phyloP scores from a whole-genome alignment of 441 rosid species.

The Flueggea neowawraea region DNA sequence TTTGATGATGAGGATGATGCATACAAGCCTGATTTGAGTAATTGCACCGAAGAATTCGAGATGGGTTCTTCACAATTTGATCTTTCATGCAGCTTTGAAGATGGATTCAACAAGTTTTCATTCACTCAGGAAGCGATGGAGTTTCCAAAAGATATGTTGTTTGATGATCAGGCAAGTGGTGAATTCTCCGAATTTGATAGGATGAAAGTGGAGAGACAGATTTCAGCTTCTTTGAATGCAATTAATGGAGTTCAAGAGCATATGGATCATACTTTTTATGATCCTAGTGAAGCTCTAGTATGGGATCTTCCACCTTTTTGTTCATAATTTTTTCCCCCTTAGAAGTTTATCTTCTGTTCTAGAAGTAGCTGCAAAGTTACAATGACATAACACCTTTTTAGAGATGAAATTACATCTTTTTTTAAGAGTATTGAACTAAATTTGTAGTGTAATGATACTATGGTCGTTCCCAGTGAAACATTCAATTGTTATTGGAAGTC shows the following conservation, averaged over 20 bases:
- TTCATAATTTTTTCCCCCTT: slow-evolving; percentile 22
- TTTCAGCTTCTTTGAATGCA: slow-evolving; percentile 68
- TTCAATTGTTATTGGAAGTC: too few relatives aligned
- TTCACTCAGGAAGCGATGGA: slow-evolving; percentile 43
- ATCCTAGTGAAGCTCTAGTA: slow-evolving; percentile 41
- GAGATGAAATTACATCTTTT: neutral
- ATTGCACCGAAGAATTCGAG: slow-evolving; percentile 30
- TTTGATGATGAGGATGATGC: slow-evolving; percentile 50
- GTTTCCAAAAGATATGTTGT: slow-evolving; percentile 26
- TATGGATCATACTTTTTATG: slow-evolving; percentile 40
- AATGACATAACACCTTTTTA: slow-evolving; percentile 6
- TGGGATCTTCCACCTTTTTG: slow-evolving; percentile 77
- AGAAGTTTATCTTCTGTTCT: neutral
- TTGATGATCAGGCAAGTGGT: slow-evolving; percentile 15
- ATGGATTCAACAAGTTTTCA: slow-evolving; percentile 43
- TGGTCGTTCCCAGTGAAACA: too few relatives aligned
- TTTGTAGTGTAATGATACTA: slow-evolving; percentile 4
- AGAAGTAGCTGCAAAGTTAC: slow-evolving; percentile 6
- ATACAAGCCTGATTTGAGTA: slow-evolving; percentile 62
- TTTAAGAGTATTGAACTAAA: neutral
- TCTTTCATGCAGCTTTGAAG: slow-evolving; percentile 24
- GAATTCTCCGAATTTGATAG: slow-evolving; percentile 63
- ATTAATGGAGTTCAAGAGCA: slow-evolving; percentile 69
- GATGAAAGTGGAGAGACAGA: slow-evolving; percentile 71
- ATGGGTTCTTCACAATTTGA: slow-evolving; percentile 23